These are phyloP conservation scores for Aspergillus carlsbadensis DNA, from an alignment of 495 filamentous ascomycete species.

Conservation along the genomic window DNA sequence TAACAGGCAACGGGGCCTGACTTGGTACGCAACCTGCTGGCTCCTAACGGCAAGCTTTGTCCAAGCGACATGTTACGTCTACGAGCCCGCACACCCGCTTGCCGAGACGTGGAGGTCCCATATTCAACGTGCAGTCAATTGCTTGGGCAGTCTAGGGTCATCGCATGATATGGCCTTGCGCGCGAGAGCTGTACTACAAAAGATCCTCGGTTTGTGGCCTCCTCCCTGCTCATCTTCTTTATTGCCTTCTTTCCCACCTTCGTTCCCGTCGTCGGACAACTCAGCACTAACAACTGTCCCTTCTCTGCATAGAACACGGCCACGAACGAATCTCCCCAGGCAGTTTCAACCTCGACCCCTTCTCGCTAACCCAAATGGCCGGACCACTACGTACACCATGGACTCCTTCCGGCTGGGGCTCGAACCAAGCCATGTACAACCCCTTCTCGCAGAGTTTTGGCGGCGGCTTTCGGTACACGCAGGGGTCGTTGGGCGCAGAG, in stretches of 20 bases:
- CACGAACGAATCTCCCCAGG: not conserved
- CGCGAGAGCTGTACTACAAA: conserved; percentile 19
- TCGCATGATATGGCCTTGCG: conserved; percentile 25
- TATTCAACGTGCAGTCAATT: conserved; percentile 20
- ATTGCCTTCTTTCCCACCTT: no score
- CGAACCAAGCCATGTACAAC: conserved; percentile 9
- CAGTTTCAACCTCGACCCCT: not conserved
- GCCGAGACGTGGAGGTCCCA: conserved; percentile 14
- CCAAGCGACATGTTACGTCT: conserved; percentile 25
- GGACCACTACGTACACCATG: not conserved
- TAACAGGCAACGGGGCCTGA: conserved; percentile 15
- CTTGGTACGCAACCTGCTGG: conserved; percentile 27
- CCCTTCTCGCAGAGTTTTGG: conserved; percentile 14
- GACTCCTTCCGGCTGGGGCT: not conserved
- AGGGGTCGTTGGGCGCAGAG: conserved; percentile 19
- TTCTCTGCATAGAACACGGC: conserved; percentile 1
- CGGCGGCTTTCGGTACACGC: conserved; percentile 14
- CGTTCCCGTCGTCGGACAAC: no score
- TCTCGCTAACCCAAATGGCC: conserved; percentile 2
- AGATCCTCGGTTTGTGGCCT: conserved; percentile 21
- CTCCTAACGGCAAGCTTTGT: conserved; percentile 25
- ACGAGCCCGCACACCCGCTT: conserved; percentile 14
- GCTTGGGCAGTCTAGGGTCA: conserved; percentile 19
- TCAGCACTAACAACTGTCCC: not conserved
- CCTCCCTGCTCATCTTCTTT: no score